phyloP scores from a whole-genome alignment of 169 alveolate genomes.

The Perkinsus marinus region DNA sequence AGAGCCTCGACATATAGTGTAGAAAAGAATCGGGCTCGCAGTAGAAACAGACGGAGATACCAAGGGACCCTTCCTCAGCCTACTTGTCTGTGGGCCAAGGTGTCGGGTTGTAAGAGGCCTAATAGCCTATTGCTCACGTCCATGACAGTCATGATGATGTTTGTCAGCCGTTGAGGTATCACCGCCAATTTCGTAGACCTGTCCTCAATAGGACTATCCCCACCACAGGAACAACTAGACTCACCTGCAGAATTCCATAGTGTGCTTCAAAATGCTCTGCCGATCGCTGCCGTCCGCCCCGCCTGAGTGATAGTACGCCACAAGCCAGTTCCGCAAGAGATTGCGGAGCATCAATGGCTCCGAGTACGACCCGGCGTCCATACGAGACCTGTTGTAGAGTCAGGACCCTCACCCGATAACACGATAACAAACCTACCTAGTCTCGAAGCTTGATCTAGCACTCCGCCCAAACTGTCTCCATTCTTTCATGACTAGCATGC shows the following conservation, averaged over 20 bases:
- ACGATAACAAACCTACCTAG: constrained; percentile 12
- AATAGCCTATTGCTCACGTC: not conserved
- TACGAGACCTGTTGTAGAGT: not conserved
- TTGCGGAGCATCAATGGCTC: constrained; percentile 25
- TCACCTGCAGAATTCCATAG: not conserved
- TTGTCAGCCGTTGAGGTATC: not conserved
- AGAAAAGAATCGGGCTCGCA: too few relatives aligned
- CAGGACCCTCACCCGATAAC: not conserved
- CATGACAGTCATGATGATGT: not conserved
- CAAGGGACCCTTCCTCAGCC: too few relatives aligned
- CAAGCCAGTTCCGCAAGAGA: not conserved
- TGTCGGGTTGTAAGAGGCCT: not conserved
- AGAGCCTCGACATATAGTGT: too few relatives aligned
- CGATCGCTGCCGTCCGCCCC: not conserved
- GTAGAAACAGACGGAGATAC: not conserved
- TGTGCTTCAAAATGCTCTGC: not conserved
- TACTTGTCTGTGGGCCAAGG: not conserved
- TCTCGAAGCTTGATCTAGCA: constrained; percentile 23
- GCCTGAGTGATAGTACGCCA: not conserved
- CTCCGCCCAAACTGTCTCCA: constrained; percentile 28
- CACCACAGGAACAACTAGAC: not conserved
- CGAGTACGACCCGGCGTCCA: constrained; percentile 33
- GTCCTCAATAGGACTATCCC: not conserved
- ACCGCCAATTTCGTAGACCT: not conserved
- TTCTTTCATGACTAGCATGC: constrained; percentile 29